Evolutionary conservation across 345 rosid species (phyloP).

Genomic region (Clausena lansium): DNA sequence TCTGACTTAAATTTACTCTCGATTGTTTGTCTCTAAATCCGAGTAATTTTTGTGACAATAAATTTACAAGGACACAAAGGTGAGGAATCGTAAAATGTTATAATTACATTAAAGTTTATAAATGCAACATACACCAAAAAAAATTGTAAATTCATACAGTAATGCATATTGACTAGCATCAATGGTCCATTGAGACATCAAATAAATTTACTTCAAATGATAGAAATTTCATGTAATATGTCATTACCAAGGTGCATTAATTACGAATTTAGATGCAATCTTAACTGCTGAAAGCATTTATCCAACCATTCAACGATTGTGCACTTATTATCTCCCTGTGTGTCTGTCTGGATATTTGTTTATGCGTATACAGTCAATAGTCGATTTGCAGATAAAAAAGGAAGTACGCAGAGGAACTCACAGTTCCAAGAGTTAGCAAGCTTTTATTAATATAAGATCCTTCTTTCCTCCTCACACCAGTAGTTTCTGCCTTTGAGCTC

Average conservation of each 20-base stretch:
- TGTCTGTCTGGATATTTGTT: neutral
- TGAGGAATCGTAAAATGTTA: neutral
- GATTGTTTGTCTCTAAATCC: neutral
- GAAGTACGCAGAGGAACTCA: conserved; percentile 39
- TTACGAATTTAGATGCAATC: neutral
- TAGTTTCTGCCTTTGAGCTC: conserved; percentile 98
- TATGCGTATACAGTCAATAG: neutral
- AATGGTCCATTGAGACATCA: neutral
- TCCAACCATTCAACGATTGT: neutral
- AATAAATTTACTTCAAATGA: neutral
- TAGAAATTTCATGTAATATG: neutral
- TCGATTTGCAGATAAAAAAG: conserved; percentile 3
- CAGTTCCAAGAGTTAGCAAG: conserved; percentile 96
- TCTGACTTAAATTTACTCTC: neutral
- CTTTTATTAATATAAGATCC: conserved; percentile 99
- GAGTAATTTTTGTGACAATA: neutral
- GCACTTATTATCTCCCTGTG: neutral
- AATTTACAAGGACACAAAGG: neutral
- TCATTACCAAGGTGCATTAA: neutral
- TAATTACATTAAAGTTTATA: neutral
- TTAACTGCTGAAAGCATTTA: neutral
- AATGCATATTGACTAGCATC: neutral
- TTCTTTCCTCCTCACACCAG: conserved; percentile 91
- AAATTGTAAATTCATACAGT: neutral
- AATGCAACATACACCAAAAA: neutral